Base-by-base conservation (phyloP, 2,329 filamentous ascomycete genomes). In the Cadophora sp. region DNA sequence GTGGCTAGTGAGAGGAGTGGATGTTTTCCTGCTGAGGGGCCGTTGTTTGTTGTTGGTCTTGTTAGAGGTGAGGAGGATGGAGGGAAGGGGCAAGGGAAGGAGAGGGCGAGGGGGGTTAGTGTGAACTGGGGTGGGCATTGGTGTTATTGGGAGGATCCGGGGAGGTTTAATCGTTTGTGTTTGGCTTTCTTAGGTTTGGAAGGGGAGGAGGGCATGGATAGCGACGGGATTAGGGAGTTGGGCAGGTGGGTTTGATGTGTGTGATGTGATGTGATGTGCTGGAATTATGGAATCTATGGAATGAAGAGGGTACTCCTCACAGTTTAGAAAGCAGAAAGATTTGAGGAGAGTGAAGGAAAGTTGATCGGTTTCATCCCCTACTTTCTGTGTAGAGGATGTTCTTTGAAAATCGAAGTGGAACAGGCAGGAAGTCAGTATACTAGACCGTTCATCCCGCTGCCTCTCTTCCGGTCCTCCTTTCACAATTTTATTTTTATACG, bases 111-210 rank as follows among this genome's bases (percentile, higher is more conserved):
- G 14, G 75, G 75, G 1, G 62, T 72, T 14, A 70, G 72, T 11
- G 74, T 75, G 14, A 65, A 71, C 48, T 77, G 75, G 72, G 76
- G 76, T 36, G 76, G 76, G 1, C 76, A 78, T 71, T 78, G 76
- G 76, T 74, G 75, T 61, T 78, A 77, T 62, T 78, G 74, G 73
- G 76, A 77, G 65, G 66, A 75, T 64, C 70, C 72, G 16, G 68
- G 66, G 64, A 71, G 53, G 56, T 77, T 77, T 64, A 67, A 73
- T 58, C 62, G 64, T 24, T 47, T 77, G 22, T 73, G 66, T 39
- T 62, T 74, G 50, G 62, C 56, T 0, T 76, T 76, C 55, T 61
- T 77, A 60, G 65, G 8, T n/a, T n/a, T n/a, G 16, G 62, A 63
- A 24, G 24, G 27, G 18, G 53, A 47, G 53, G 27, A 6, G 27